Base-by-base conservation (phyloP, 2,329 filamentous ascomycete species). In the Xylaria sp. region DNA sequence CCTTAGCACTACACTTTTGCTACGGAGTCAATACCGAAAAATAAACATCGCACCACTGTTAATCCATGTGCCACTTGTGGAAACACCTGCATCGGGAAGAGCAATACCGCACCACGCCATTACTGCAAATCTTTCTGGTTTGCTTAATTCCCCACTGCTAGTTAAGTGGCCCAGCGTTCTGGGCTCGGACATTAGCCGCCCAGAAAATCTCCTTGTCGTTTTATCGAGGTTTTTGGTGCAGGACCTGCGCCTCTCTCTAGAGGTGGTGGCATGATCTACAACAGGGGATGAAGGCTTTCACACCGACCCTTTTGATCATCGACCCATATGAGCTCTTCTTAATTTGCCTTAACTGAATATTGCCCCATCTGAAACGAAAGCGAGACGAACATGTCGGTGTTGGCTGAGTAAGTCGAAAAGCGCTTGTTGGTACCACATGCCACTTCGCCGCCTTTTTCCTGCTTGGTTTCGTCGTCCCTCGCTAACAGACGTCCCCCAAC, bases 321-420 rank as follows among this genome's bases (percentile, higher is more conserved):
- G 70, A 69, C 70, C 70, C 74, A 75, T 74, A 66, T 72, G 67
- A 69, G 55, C 18, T n/a, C 54, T 34, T 25, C 58, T 32, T 50
- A n/a, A 50, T 56, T 63, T 60, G 23, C 34, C 61, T 66, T 64
- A 51, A 39, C 54, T 52, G 55, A 59, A 60, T 60, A 66, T 46
- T 62, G 23, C n/a, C 34, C 52, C 55, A 25, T 57, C 23, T 37
- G 37, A 68, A 68, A 50, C 37, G 34, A 37, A 37, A 37, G 2
- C 34, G 10, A 9, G 34, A 37, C 34, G 44, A 74, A 72, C 68
- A 85, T 85, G 84, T 84, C 84, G 71, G 77, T 85, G 65, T 82
- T 86, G 70, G 80, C 81, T 72, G 84, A 86, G 84, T 86, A 75
- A 76, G 84, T 83, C 55, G 55, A 73, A 73, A 65, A 72, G 66